Percentiles rank a stretch among this genome's conserved stretches.
phyloP scores from a whole-genome alignment of 2,329 filamentous ascomycete species.

The Zasmidium citrigriseum region DNA sequence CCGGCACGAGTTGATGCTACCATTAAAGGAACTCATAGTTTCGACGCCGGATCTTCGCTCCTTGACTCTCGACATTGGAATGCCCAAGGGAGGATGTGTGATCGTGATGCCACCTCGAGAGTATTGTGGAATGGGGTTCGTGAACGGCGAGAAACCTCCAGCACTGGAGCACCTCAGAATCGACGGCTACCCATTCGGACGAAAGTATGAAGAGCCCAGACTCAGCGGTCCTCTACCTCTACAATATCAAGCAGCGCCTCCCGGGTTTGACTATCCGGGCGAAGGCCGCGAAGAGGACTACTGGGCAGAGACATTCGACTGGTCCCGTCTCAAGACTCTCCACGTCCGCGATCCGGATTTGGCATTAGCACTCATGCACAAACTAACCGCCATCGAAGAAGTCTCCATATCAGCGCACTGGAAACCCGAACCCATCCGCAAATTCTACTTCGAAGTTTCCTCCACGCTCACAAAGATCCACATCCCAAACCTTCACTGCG shows the following conservation, averaged over 20 bases:
- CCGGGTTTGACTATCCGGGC: not conserved
- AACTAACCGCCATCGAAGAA: not conserved
- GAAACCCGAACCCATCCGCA: too few relatives aligned
- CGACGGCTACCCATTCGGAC: not conserved
- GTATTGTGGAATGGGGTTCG: conserved; percentile 2
- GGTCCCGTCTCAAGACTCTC: not conserved
- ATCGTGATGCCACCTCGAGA: not conserved
- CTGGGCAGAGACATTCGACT: conserved; percentile 4
- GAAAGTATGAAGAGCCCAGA: not conserved
- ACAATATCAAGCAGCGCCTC: too few relatives aligned
- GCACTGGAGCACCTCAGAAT: not conserved
- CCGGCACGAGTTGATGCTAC: too few relatives aligned
- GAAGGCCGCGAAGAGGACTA: not conserved
- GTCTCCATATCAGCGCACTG: too few relatives aligned
- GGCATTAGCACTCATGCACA: not conserved
- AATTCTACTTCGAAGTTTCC: too few relatives aligned
- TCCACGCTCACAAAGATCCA: too few relatives aligned
- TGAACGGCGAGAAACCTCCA: not conserved
- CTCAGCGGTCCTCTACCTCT: not conserved
- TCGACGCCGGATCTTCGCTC: too few relatives aligned
- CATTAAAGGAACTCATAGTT: too few relatives aligned
- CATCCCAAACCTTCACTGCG: too few relatives aligned
- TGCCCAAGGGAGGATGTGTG: too few relatives aligned
- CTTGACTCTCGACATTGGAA: too few relatives aligned
- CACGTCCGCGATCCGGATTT: not conserved